phyloP scores from a whole-genome alignment of 177 flowering plant genomes.

The Vitis hybrid region DNA sequence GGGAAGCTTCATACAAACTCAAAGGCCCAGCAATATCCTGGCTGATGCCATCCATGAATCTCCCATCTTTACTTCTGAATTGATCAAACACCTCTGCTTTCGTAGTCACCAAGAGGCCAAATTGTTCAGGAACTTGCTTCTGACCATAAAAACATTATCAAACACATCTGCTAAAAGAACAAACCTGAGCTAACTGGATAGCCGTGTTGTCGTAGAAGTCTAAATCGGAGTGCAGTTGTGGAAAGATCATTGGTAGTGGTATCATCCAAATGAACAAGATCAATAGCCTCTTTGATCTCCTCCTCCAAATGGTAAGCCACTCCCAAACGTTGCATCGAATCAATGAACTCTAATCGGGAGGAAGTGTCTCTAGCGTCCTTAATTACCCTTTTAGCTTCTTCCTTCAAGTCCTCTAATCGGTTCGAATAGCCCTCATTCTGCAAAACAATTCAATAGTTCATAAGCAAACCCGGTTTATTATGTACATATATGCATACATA shows the following conservation, averaged over 20 bases:
- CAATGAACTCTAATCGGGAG: conserved; percentile 4
- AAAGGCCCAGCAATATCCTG: conserved; percentile 21
- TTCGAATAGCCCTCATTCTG: conserved; percentile 8
- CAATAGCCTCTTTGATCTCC: conserved; percentile 15
- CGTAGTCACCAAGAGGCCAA: too few species aligned
- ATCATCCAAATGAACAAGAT: background rate
- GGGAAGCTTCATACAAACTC: conserved; percentile 37
- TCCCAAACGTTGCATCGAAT: conserved; percentile 20
- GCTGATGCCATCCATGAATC: conserved; percentile 16
- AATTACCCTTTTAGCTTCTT: background rate
- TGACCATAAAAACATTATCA: too few species aligned
- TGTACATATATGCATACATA: background rate
- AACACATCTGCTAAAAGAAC: too few species aligned
- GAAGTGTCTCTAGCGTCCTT: background rate
- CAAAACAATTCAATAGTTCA: background rate
- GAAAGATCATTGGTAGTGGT: conserved; percentile 1
- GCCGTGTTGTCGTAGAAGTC: conserved; percentile 17
- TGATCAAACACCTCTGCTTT: conserved; percentile 25
- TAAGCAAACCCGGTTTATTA: too few species aligned
- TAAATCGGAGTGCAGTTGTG: conserved; percentile 14
- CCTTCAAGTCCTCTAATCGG: conserved; percentile 11
- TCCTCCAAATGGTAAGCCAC: conserved; percentile 25
- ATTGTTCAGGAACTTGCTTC: too few species aligned
- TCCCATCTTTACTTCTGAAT: conserved; percentile 20
- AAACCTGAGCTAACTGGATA: conserved; percentile 15